Base-by-base conservation (phyloP, 108 stramenopile genomes). In the Pseudonitzschia delicatissima region DNA sequence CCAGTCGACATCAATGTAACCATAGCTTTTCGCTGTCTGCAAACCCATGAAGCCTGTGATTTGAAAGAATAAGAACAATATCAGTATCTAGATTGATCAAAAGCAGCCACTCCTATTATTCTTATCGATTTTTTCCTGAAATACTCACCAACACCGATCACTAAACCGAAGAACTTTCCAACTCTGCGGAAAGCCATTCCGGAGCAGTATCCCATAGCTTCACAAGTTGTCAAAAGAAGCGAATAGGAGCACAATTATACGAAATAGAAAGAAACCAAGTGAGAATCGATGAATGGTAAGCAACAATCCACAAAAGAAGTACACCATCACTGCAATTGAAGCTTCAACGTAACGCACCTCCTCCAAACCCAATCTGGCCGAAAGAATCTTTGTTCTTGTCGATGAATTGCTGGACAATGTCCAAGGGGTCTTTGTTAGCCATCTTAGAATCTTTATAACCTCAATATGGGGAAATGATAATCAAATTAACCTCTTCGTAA, bases 1-100 rank as follows among this genome's bases (percentile, higher is more conserved):
- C 96, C 96, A 96, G 67, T 96, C 87, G 23, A 96, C 80, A 55
- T 73, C 77, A 71, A 96, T 80, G 59, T 87, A 91, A 27, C 94
- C 96, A 40, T 64, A 55, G 53, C 78, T 71, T 9, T 73, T 91
- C 37, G 84, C 64, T 1, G 77, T 72, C 71, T 96, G 93, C 17
- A 80, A 67, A 4, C 76, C 82, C 18, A 95, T 77, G 77, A 94
- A 95, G 28, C 77, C 60, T 61, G 2, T 23, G 47, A 23, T 23
- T 18, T 5, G 32, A n/a, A 9, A 29, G 47, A 48, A 48, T 6
- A 48, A 2, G 20, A 48, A 48, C 6, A 44, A 6, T n/a, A 2
- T n/a, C 17, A 44, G n/a, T 5, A 13, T 5, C 3, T 5, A 7
- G 4, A n/a, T n/a, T n/a, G n/a, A n/a, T n/a, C n/a, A n/a, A n/a